Conservation (phyloP, 345 rosid species). For the Excoecaria agallocha region DNA sequence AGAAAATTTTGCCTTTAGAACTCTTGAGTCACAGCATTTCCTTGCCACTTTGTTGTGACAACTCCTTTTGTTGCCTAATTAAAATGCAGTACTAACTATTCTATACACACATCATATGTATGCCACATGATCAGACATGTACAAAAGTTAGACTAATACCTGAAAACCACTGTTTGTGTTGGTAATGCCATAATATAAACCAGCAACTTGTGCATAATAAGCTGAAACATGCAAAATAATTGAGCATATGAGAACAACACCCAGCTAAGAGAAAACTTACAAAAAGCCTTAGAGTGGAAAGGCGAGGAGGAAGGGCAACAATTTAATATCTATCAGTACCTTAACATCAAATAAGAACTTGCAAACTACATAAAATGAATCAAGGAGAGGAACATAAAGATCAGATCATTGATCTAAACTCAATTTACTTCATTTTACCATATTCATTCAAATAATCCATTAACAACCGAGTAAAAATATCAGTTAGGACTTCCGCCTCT, state of each 20-base stretch:
- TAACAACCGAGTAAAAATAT: constrained; percentile 65
- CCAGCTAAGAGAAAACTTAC: background rate
- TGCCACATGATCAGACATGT: constrained; percentile 4
- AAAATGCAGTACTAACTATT: background rate
- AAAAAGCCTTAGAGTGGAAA: background rate
- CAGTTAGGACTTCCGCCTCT: constrained; percentile 69
- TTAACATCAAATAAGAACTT: background rate
- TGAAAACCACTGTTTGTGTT: constrained; percentile 62
- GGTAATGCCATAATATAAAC: constrained; percentile 58
- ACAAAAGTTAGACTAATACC: constrained; percentile 36
- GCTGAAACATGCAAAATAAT: constrained; percentile 48
- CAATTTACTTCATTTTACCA: constrained; percentile 44
- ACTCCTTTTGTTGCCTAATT: too few species aligned
- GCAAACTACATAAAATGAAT: background rate
- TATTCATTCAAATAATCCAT: constrained; percentile 95
- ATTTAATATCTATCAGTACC: background rate
- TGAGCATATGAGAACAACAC: background rate
- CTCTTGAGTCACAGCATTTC: background rate
- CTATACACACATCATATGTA: background rate
- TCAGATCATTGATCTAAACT: background rate
- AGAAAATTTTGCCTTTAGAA: background rate
- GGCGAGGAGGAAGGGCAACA: background rate
- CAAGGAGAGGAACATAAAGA: background rate
- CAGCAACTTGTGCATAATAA: constrained; percentile 92
- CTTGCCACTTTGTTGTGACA: background rate